phyloP scores from a whole-genome alignment of 768 basidiomycete genomes.

The Leucosporidium creatinivorum region DNA sequence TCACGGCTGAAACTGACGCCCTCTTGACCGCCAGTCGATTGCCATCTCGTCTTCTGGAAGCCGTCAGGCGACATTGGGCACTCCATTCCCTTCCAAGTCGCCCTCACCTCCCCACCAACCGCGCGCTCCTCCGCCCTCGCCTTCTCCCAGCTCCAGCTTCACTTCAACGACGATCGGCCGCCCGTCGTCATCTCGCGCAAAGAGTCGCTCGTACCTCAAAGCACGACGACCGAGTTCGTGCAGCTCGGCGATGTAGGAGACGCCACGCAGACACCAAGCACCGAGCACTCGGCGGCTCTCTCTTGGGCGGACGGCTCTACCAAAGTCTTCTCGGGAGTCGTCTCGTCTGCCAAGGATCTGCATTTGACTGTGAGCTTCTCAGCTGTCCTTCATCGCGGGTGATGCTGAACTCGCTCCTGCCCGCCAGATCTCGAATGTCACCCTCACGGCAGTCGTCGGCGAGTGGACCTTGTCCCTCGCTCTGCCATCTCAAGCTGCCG shows the following conservation, averaged over 20 bases:
- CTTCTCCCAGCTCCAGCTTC: slow-evolving; percentile 55
- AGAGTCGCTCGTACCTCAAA: slow-evolving; percentile 7
- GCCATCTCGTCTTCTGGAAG: slow-evolving; percentile 64
- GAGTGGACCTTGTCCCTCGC: neutral
- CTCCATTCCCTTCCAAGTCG: slow-evolving; percentile 65
- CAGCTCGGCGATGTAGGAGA: slow-evolving; percentile 46
- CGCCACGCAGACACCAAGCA: slow-evolving; percentile 1
- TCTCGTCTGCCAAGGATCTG: slow-evolving; percentile 51
- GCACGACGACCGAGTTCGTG: slow-evolving; percentile 42
- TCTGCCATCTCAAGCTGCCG: slow-evolving; percentile 8
- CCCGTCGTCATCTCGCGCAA: slow-evolving; percentile 54
- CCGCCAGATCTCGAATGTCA: neutral
- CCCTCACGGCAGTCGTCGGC: neutral
- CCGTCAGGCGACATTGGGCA: slow-evolving; percentile 56
- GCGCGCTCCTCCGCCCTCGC: slow-evolving; percentile 55
- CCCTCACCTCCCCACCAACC: slow-evolving; percentile 51
- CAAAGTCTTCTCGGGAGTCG: slow-evolving; percentile 56
- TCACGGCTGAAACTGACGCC: slow-evolving; percentile 13
- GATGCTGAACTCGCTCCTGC: neutral
- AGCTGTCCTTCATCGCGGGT: no score
- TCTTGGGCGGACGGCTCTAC: slow-evolving; percentile 54
- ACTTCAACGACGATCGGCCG: slow-evolving; percentile 51
- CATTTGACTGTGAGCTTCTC: slow-evolving; percentile 49
- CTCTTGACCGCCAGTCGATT: slow-evolving; percentile 50
- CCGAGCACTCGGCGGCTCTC: slow-evolving; percentile 47